A percentile compares a stretch with the other conserved stretches of the same genome.
These are phyloP conservation scores for Ascomycota sp. DNA, from an alignment of 2,329 filamentous ascomycete species.

Conservation along the genomic window DNA sequence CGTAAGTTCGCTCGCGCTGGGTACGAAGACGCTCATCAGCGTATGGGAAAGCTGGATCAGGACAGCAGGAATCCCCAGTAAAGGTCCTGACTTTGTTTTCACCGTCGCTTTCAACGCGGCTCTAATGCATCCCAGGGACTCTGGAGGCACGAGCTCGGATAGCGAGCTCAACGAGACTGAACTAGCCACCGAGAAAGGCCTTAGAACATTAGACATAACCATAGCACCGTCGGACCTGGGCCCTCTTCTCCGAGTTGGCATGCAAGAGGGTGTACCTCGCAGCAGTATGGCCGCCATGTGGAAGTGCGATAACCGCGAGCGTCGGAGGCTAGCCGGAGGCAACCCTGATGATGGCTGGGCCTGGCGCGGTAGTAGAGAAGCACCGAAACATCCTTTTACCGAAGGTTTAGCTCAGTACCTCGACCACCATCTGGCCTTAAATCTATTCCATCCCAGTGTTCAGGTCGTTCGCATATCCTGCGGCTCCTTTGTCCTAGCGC, in stretches of 20 bases:
- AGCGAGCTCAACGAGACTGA: conserved; percentile 5
- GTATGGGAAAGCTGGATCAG: conserved; percentile 30
- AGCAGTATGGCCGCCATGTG: conserved; percentile 5
- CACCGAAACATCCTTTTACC: conserved; percentile 18
- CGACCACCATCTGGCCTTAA: conserved; percentile 27
- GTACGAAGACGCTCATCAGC: conserved; percentile 25
- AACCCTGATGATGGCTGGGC: conserved; percentile 29
- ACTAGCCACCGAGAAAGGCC: conserved; percentile 7
- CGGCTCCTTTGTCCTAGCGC: conserved; percentile 30
- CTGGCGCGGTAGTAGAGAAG: conserved; percentile 16
- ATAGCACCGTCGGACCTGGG: conserved; percentile 24
- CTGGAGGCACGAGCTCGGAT: conserved; percentile 1
- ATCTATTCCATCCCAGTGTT: conserved; percentile 33
- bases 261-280: conserved; percentile 2
- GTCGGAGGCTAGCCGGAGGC: conserved; percentile 23
- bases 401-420: conserved; percentile 27
- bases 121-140: conserved; percentile 3
- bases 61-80: conserved; percentile 13
- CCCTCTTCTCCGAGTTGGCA: conserved; percentile 22
- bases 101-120: conserved; percentile 28
- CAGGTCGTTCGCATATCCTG: conserved; percentile 29
- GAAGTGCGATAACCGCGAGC: conserved; percentile 14
- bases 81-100: conserved; percentile 23
- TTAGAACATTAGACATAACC: conserved; percentile 27
- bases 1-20: conserved; percentile 25